These are phyloP conservation scores for Scopulariopsis brevicaulis DNA, from an alignment of 2,329 filamentous ascomycete species.

Conservation along the genomic window DNA sequence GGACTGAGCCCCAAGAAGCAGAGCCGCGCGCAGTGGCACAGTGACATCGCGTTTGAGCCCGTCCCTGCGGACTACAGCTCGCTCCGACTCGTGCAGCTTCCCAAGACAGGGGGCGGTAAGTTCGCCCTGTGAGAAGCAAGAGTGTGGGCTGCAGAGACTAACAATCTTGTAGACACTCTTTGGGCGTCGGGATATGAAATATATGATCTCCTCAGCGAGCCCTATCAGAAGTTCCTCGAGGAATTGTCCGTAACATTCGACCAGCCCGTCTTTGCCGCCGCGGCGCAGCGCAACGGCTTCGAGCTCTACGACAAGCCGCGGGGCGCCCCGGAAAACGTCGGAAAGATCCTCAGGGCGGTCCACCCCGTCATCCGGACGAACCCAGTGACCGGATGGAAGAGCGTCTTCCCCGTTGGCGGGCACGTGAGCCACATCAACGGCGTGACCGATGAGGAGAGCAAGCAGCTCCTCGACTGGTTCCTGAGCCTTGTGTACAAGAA, in stretches of 20 bases:
- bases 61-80: slow-evolving; percentile 52
- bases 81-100: slow-evolving; percentile 40
- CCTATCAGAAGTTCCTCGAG: slow-evolving; percentile 47
- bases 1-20: slow-evolving; percentile 25
- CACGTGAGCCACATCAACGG: slow-evolving; percentile 40
- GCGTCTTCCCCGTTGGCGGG: slow-evolving; percentile 37
- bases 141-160: neutral
- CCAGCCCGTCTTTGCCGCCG: slow-evolving; percentile 35
- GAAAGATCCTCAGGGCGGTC: slow-evolving; percentile 31
- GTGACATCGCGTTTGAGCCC: slow-evolving; percentile 55
- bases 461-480: slow-evolving; percentile 39
- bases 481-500: slow-evolving; percentile 37
- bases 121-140: neutral
- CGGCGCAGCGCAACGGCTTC: slow-evolving; percentile 31
- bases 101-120: slow-evolving; percentile 40
- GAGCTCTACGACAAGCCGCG: slow-evolving; percentile 30
- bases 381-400: slow-evolving; percentile 47
- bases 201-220: slow-evolving; percentile 49
- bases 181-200: slow-evolving; percentile 59
- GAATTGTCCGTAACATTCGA: slow-evolving; percentile 42
- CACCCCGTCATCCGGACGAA: slow-evolving; percentile 47
- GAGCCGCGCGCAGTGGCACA: slow-evolving; percentile 41
- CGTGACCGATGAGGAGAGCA: slow-evolving; percentile 33
- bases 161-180: slow-evolving; percentile 35
- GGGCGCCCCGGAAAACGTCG: slow-evolving; percentile 38